Evolutionary conservation across 2,329 filamentous ascomycete genomes (phyloP), one percentile per base, ranked within the genome.

Genomic region (Chaetomiaceae sp.): DNA sequence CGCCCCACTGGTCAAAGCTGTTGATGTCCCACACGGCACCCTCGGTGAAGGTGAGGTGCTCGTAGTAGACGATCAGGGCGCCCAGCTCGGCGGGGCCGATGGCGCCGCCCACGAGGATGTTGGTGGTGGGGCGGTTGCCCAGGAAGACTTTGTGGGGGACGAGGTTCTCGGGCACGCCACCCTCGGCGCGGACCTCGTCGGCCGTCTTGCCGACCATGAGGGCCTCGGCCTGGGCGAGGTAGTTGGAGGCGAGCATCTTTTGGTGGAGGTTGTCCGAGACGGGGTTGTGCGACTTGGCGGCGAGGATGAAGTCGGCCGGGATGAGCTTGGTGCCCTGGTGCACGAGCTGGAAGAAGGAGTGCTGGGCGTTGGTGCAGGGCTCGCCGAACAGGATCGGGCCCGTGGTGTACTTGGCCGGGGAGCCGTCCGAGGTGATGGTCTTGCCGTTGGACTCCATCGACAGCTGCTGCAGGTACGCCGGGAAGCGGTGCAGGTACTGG

Each of bases 371-470:
- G 70, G 93, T 99, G 73, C 90, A 95, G 48, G 93, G 93, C 79
- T 99, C 93, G 66, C 93, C 93, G 68, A 99, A 99, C 57, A 99
- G 77, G 67, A 99, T 92, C 48, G 93, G 83, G 43, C 93, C 92
- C 33, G 93, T 99, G 52, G 91, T 96, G 78, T 99, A 99, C 76
- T 96, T 96, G 66, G 95, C 91, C 55, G 95, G 82, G 33, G 90
- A 85, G 51, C 82, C 86, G 65, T 93, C 89, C n/a, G 81, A 83
- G 56, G 92, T 95, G 66, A 97, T 90, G 55, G 87, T 89, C 80
- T 99, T 99, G 68, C 93, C 93, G 72, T 99, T 99, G 55, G 92
- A 97, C 78, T 99, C 93, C 93, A 99, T 99, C 55, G 92, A 97
- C 54, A 99, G 79, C 75, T 99, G 93, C 76, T 99, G 93, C 49